phyloP scores from a whole-genome alignment of 2,329 filamentous ascomycete genomes.

The Sphaerulina populicola region DNA sequence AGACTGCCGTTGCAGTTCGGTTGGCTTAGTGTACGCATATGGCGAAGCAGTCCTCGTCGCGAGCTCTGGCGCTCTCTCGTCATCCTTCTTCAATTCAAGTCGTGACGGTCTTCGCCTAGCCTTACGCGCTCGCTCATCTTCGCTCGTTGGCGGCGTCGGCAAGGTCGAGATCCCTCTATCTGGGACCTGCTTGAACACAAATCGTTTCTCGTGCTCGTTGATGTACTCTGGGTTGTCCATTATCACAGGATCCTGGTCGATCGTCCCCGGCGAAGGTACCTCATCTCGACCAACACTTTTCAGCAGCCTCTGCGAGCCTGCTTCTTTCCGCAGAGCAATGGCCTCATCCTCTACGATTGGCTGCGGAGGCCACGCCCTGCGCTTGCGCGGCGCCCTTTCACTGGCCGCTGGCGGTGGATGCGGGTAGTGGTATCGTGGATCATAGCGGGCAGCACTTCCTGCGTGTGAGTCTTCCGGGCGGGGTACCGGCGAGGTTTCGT shows the following conservation, averaged over 20 bases:
- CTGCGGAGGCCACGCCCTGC: constrained; percentile 47
- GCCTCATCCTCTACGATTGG: constrained; percentile 64
- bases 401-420: constrained; percentile 18
- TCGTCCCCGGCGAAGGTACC: constrained; percentile 52
- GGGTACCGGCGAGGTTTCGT: constrained; percentile 1
- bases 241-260: constrained; percentile 62
- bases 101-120: constrained; percentile 27
- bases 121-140: constrained; percentile 31
- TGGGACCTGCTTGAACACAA: constrained; percentile 38
- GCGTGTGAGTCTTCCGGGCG: constrained; percentile 2
- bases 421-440: constrained; percentile 28
- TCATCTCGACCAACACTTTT: constrained; percentile 44
- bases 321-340: constrained; percentile 54
- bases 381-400: constrained; percentile 16
- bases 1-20: constrained; percentile 28
- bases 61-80: constrained; percentile 34
- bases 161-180: constrained; percentile 15
- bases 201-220: constrained; percentile 49
- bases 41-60: constrained; percentile 38
- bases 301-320: constrained; percentile 36
- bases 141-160: constrained; percentile 33
- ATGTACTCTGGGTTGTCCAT: constrained; percentile 45
- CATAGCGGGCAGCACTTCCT: constrained; percentile 8
- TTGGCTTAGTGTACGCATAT: constrained; percentile 38
- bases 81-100: constrained; percentile 31